Conservation (phyloP, 2,329 filamentous ascomycete genomes). For the Pseudogymnoascus sp. region DNA sequence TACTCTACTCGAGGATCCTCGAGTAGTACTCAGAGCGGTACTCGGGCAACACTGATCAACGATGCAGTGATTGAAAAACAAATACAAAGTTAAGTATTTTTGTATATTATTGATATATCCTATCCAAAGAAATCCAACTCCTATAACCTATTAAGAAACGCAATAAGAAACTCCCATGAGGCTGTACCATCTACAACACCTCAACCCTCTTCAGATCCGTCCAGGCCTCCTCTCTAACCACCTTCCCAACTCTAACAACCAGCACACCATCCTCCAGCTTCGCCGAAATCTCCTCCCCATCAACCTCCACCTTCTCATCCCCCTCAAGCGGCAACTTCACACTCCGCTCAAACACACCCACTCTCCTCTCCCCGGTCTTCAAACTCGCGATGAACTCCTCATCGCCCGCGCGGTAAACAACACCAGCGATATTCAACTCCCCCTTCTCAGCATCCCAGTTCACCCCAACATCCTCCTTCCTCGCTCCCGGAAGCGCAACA, state of each 20-base stretch:
- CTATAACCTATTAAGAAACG: neutral
- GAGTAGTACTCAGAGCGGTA: too few species aligned
- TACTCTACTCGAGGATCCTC: too few species aligned
- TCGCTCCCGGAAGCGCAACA: conserved; percentile 66
- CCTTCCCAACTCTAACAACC: conserved; percentile 69
- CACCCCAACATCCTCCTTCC: conserved; percentile 70
- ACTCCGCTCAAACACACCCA: conserved; percentile 68
- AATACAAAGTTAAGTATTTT: neutral
- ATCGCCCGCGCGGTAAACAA: conserved; percentile 64
- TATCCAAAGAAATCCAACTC: neutral
- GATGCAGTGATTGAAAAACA: neutral
- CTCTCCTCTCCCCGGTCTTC: conserved; percentile 55
- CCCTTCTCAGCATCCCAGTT: conserved; percentile 67
- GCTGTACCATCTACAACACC: conserved; percentile 33
- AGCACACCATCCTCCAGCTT: conserved; percentile 75
- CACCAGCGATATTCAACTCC: conserved; percentile 60
- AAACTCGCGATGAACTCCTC: conserved; percentile 62
- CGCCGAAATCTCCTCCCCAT: conserved; percentile 61
- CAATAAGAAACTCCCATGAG: neutral
- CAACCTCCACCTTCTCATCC: conserved; percentile 53
- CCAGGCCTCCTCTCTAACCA: conserved; percentile 50
- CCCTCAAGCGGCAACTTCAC: conserved; percentile 51
- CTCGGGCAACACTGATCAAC: too few species aligned
- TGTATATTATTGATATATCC: neutral
- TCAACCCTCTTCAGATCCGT: conserved; percentile 57